These are phyloP conservation scores for Amaranthus hypochondriacus DNA, from an alignment of 148 eudicot genomes.

Conservation along the genomic window DNA sequence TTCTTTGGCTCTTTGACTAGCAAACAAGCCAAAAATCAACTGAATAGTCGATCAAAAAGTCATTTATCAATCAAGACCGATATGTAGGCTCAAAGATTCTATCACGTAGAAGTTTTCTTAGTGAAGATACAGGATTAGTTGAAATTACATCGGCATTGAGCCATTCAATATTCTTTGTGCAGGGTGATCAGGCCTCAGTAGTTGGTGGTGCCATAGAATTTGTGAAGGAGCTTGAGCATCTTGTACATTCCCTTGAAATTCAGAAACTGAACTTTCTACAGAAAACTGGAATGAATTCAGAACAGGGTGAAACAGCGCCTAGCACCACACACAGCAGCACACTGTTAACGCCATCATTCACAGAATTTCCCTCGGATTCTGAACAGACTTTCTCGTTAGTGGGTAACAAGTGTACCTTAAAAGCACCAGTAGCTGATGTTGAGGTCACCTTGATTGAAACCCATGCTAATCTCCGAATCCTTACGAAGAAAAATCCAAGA, in stretches of 20 bases:
- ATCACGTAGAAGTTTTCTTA: too few relatives aligned
- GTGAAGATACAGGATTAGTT: too few relatives aligned
- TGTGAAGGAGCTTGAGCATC: conserved; percentile 84
- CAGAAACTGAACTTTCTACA: conserved; percentile 39
- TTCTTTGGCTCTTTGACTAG: too few relatives aligned
- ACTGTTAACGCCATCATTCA: conserved; percentile 26
- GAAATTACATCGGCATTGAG: too few relatives aligned
- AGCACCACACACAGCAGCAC: conserved; percentile 14
- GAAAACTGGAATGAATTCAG: conserved; percentile 13
- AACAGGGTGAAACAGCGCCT: conserved; percentile 1
- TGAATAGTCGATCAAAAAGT: too few relatives aligned
- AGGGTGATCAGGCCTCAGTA: conserved; percentile 98
- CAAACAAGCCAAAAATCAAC: too few relatives aligned
- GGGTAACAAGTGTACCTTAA: conserved; percentile 37
- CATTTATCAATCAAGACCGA: too few relatives aligned
- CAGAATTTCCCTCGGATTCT: conserved; percentile 58
- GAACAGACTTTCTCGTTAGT: conserved; percentile 42
- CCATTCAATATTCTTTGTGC: background rate
- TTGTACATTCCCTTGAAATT: conserved; percentile 66
- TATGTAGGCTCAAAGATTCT: too few relatives aligned
- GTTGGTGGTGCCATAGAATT: conserved; percentile 93
- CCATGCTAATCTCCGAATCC: conserved; percentile 66
- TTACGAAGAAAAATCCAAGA: conserved; percentile 36
- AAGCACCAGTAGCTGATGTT: conserved; percentile 52
- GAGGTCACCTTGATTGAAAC: conserved; percentile 81